These are phyloP conservation scores for Mycosphaerella sp. DNA, from an alignment of 2,329 filamentous ascomycete genomes.

Conservation along the genomic window DNA sequence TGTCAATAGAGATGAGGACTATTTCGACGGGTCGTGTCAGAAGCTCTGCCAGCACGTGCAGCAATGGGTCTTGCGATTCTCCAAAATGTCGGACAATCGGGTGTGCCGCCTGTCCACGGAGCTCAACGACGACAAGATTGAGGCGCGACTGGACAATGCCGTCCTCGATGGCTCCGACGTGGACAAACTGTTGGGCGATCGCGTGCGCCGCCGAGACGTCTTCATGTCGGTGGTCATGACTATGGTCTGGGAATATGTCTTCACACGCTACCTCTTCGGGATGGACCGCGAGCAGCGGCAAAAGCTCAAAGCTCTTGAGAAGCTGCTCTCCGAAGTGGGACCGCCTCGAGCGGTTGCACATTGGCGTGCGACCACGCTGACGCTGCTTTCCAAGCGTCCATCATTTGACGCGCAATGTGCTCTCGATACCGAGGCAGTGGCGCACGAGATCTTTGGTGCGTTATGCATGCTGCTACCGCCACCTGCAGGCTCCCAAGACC, in stretches of 20 bases:
- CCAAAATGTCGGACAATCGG: constrained; percentile 91
- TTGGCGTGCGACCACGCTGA: constrained; percentile 94
- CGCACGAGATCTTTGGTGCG: constrained; percentile 80
- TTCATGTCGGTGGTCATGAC: constrained; percentile 99
- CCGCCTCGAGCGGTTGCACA: constrained; percentile 84
- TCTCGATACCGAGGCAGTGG: constrained; percentile 91
- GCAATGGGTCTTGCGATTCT: constrained; percentile 96
- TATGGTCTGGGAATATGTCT: constrained; percentile 99
- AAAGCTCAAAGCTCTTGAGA: constrained; percentile 94
- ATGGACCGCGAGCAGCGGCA: constrained; percentile 98
- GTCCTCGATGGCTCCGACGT: constrained; percentile 92
- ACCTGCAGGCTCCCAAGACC: constrained; percentile 68
- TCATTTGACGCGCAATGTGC: constrained; percentile 77
- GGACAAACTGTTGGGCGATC: constrained; percentile 78
- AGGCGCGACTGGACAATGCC: constrained; percentile 88
- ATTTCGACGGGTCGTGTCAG: constrained; percentile 91
- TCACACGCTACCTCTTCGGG: constrained; percentile 94
- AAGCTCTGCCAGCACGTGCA: constrained; percentile 93
- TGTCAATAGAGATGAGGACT: constrained; percentile 76
- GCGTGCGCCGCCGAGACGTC: constrained; percentile 80
- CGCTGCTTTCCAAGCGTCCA: constrained; percentile 72
- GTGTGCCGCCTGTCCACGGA: constrained; percentile 76
- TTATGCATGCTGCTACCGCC: constrained; percentile 80
- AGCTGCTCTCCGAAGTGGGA: constrained; percentile 81
- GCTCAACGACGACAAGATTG: constrained; percentile 84